These are phyloP conservation scores for Penicillium sp. DNA, from an alignment of 2,329 filamentous ascomycete species.

Conservation along the genomic window DNA sequence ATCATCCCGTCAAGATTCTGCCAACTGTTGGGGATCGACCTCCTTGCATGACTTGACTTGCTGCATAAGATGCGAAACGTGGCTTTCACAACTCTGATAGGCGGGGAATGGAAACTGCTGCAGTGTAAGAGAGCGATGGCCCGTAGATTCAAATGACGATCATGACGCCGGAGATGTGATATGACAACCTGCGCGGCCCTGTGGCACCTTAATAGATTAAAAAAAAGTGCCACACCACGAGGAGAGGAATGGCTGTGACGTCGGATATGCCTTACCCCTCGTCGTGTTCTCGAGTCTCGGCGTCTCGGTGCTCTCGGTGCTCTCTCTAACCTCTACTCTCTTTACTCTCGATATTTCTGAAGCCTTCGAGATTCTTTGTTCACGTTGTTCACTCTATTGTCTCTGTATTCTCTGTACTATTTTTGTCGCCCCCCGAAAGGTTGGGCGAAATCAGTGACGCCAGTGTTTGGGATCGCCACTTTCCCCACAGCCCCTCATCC, in stretches of 20 bases:
- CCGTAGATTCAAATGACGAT: conserved; percentile 10
- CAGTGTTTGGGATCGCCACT: conserved; percentile 23
- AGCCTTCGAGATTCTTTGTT: no score
- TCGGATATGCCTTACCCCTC: background rate
- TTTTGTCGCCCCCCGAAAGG: background rate
- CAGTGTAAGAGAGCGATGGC: conserved; percentile 10
- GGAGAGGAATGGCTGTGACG: conserved; percentile 7
- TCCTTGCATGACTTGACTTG: background rate
- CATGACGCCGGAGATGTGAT: conserved; percentile 9
- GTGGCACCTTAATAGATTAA: conserved; percentile 16
- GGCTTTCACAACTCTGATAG: conserved; percentile 11
- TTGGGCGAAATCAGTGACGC: conserved; percentile 6
- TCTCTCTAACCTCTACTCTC: background rate
- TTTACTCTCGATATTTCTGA: no score
- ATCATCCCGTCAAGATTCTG: background rate
- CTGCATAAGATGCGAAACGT: conserved; percentile 4
- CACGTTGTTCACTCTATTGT: no score
- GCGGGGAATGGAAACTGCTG: conserved; percentile 6
- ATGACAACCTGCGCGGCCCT: conserved; percentile 9
- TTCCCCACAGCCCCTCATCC: conserved; percentile 20
- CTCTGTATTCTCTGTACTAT: background rate
- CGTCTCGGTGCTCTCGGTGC: no score
- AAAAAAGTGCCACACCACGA: conserved; percentile 14
- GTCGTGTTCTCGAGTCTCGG: background rate
- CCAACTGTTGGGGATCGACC: conserved; percentile 5